These are phyloP conservation scores for Vicia sativa DNA, from an alignment of 306 rosid genomes.

Conservation along the genomic window DNA sequence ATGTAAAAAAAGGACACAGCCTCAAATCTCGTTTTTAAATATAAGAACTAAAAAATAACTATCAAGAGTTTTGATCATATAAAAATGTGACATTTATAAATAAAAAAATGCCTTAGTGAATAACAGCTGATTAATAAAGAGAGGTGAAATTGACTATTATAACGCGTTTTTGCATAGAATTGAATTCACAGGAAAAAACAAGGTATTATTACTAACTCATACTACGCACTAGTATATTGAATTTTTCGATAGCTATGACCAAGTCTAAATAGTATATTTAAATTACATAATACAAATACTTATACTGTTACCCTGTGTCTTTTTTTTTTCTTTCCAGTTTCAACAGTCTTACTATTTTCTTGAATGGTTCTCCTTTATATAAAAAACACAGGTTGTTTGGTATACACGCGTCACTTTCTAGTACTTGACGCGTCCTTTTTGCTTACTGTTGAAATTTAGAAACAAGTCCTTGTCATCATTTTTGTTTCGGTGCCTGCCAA, in stretches of 20 bases:
- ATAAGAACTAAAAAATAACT: too few species aligned
- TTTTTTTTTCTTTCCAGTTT: not conserved
- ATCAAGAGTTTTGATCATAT: not conserved
- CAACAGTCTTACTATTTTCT: constrained; percentile 22
- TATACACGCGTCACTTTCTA: constrained; percentile 47
- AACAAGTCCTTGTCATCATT: constrained; percentile 30
- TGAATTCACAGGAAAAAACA: not conserved
- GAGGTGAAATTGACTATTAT: not conserved
- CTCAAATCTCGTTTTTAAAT: too few species aligned
- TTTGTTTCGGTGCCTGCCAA: constrained; percentile 49
- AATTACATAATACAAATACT: not conserved
- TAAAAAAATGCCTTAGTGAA: not conserved
- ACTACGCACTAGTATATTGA: too few species aligned
- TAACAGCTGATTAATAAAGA: not conserved
- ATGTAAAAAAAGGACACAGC: too few species aligned
- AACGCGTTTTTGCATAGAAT: constrained; percentile 25
- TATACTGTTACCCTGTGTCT: constrained; percentile 25
- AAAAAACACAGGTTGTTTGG: constrained; percentile 22
- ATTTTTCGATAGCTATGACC: constrained; percentile 31
- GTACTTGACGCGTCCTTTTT: constrained; percentile 49
- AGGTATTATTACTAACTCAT: not conserved
- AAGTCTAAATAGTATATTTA: constrained; percentile 11
- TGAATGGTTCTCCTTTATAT: not conserved
- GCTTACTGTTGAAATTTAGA: not conserved
- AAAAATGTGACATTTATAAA: not conserved